A percentile compares a stretch with the other conserved stretches of the same genome.
Evolutionary conservation across 192 early-diverging fungal genomes (phyloP).

Genomic region (Glomus cerebriforme): DNA sequence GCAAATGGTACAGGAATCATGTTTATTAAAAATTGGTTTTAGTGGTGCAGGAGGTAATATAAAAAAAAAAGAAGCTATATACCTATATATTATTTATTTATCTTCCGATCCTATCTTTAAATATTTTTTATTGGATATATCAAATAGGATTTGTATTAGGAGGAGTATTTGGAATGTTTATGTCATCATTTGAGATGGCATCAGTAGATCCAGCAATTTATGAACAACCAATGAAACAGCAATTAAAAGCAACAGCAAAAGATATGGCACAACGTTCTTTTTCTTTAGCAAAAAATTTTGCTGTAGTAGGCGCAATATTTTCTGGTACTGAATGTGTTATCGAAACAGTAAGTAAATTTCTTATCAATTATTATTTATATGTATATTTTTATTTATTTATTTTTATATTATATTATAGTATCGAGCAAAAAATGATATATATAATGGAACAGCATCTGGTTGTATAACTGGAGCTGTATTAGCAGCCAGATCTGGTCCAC

Average conservation of each 20-base stretch:
- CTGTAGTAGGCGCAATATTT: constrained; percentile 87
- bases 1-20: constrained; percentile 58
- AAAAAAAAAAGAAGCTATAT: no score
- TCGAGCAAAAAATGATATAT: constrained; percentile 93
- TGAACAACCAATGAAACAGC: constrained; percentile 77
- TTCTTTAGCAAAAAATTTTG: constrained; percentile 93
- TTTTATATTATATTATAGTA: constrained; percentile 47
- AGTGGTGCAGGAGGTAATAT: constrained; percentile 71
- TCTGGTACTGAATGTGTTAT: constrained; percentile 93
- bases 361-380: neutral
- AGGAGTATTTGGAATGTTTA: constrained; percentile 87
- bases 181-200: constrained; percentile 88
- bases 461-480: constrained; percentile 90
- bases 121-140: neutral
- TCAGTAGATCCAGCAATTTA: constrained; percentile 63
- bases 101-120: neutral
- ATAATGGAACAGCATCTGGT: constrained; percentile 86
- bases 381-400: neutral
- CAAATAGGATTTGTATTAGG: constrained; percentile 83
- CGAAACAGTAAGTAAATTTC: constrained; percentile 68
- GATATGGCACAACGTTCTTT: constrained; percentile 86
- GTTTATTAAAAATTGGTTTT: constrained; percentile 69
- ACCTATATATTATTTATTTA: no score
- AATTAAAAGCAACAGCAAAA: constrained; percentile 80
- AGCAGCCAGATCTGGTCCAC: constrained; percentile 74